phyloP scores from a whole-genome alignment of 306 rosid species.

The Castanea sativa region DNA sequence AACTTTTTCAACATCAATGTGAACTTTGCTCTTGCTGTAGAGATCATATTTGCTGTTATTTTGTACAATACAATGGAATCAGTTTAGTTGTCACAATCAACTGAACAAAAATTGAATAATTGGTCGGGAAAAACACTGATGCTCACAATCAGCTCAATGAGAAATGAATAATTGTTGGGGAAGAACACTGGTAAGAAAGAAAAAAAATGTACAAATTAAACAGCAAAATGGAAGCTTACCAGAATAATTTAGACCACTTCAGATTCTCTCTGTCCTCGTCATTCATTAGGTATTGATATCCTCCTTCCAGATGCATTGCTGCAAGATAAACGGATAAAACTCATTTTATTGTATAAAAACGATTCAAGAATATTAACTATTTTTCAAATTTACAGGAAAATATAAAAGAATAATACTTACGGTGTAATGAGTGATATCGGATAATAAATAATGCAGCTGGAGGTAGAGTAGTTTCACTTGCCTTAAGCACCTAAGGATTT shows the following conservation, averaged over 20 bases:
- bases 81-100: background rate
- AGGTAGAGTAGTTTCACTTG: conserved; percentile 42
- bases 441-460: conserved; percentile 36
- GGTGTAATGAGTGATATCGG: conserved; percentile 47
- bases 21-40: conserved; percentile 6
- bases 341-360: background rate
- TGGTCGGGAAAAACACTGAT: background rate
- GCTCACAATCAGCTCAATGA: too few species aligned
- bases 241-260: conserved; percentile 1
- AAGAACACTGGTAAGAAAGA: background rate
- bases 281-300: conserved; percentile 1
- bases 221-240: background rate
- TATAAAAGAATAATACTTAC: conserved; percentile 5
- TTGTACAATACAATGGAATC: background rate
- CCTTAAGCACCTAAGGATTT: conserved; percentile 32
- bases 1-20: background rate
- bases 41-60: conserved; percentile 3
- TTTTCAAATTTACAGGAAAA: background rate
- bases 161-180: too few species aligned
- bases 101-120: background rate
- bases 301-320: conserved; percentile 1
- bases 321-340: background rate
- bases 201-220: background rate
- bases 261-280: background rate
- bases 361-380: too few species aligned